Conservation (phyloP, 768 basidiomycete genomes). For the Tubosaeta sp. region DNA sequence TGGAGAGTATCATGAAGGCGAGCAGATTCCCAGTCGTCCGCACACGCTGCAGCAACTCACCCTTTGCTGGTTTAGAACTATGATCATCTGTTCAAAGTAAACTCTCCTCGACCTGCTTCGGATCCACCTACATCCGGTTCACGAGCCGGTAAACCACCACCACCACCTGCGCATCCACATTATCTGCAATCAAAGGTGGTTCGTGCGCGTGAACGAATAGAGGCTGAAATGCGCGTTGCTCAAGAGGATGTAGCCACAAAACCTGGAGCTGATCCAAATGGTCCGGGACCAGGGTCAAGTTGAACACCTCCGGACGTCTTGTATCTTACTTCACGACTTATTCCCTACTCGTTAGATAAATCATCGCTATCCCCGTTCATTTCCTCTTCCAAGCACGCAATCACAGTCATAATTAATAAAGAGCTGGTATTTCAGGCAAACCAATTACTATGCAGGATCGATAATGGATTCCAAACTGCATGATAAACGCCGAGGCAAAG, state of each 20-base stretch:
- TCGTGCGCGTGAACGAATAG: slow-evolving; percentile 89
- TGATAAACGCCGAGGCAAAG: background rate
- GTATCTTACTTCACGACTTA: slow-evolving; percentile 10
- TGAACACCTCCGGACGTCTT: slow-evolving; percentile 9
- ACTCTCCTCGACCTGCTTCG: slow-evolving; percentile 63
- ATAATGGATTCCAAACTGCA: background rate
- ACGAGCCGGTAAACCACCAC: slow-evolving; percentile 38
- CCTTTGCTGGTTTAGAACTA: slow-evolving; percentile 58
- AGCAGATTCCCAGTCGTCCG: slow-evolving; percentile 12
- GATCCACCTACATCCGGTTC: slow-evolving; percentile 38
- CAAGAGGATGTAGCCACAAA: slow-evolving; percentile 23
- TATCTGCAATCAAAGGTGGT: slow-evolving; percentile 98
- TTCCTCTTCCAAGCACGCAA: slow-evolving; percentile 14
- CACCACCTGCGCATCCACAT: slow-evolving; percentile 62
- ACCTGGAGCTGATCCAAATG: slow-evolving; percentile 16
- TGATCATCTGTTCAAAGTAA: slow-evolving; percentile 89
- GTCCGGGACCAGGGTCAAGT: slow-evolving; percentile 19
- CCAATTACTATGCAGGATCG: background rate
- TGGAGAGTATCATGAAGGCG: slow-evolving; percentile 74
- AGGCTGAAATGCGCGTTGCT: slow-evolving; percentile 62
- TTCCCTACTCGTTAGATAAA: slow-evolving; percentile 21
- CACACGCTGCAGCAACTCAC: slow-evolving; percentile 1
- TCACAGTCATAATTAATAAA: slow-evolving; percentile 14
- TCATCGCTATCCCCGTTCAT: slow-evolving; percentile 25
- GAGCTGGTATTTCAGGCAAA: background rate